Conservation (phyloP, 345 rosid species). For the Arabis hirsuta region DNA sequence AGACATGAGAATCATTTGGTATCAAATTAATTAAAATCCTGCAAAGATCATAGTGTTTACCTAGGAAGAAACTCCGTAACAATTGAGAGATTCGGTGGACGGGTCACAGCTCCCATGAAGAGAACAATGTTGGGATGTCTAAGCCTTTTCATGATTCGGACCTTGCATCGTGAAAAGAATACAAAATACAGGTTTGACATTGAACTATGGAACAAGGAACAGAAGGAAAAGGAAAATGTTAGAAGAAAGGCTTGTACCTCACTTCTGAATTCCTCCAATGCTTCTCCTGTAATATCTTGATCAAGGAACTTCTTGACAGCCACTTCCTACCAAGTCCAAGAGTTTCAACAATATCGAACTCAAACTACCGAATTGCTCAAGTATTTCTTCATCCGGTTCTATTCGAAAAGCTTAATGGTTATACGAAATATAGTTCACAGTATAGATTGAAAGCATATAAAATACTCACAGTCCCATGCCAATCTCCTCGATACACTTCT, state of each 20-base stretch:
- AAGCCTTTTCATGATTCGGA: slow-evolving; percentile 76
- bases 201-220: slow-evolving; percentile 16
- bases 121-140: slow-evolving; percentile 99
- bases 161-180: slow-evolving; percentile 47
- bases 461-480: slow-evolving; percentile 97
- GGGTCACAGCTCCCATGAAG: slow-evolving; percentile 98
- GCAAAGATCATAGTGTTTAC: slow-evolving; percentile 44
- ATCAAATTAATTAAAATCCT: background rate
- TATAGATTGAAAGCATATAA: background rate
- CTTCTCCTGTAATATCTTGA: slow-evolving; percentile 79
- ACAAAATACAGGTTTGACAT: background rate
- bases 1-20: slow-evolving; percentile 22
- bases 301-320: slow-evolving; percentile 94
- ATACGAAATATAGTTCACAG: background rate
- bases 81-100: slow-evolving; percentile 91
- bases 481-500: slow-evolving; percentile 93
- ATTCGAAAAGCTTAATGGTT: slow-evolving; percentile 11
- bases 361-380: background rate
- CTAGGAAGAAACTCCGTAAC: slow-evolving; percentile 94
- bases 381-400: slow-evolving; percentile 26
- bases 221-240: background rate
- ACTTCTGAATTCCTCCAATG: slow-evolving; percentile 82
- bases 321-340: slow-evolving; percentile 66
- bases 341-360: slow-evolving; percentile 32
- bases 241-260: slow-evolving; percentile 59